These are phyloP conservation scores for Penicillium sp. DNA, from an alignment of 2,329 filamentous ascomycete genomes.

Conservation along the genomic window DNA sequence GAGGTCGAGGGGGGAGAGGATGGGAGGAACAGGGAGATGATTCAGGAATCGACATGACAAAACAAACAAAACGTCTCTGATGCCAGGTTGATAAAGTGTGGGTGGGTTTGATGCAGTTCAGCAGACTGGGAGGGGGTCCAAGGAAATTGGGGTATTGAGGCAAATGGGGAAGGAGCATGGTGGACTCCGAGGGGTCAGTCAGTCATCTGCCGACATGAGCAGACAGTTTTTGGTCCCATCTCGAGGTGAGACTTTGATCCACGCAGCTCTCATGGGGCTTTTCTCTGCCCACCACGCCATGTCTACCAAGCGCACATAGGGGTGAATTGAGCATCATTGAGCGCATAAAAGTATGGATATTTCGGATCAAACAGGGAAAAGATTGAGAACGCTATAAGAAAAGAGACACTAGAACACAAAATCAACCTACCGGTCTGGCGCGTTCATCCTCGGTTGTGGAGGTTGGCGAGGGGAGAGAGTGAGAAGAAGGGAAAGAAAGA, in stretches of 20 bases:
- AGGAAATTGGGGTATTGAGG: not conserved
- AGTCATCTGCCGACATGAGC: not conserved
- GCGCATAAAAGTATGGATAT: not conserved
- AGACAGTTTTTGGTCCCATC: not conserved
- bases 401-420: conserved; percentile 4
- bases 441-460: conserved; percentile 51
- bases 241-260: not conserved
- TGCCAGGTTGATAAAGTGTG: not conserved
- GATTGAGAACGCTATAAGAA: not conserved
- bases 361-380: not conserved
- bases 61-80: not conserved
- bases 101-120: not conserved
- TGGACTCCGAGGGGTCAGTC: not conserved
- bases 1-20: not conserved
- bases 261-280: not conserved
- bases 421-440: conserved; percentile 46
- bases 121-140: not conserved
- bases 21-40: not conserved
- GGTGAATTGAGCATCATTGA: not conserved
- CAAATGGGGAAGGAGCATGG: not conserved
- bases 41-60: not conserved
- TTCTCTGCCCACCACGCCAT: not conserved
- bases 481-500: not conserved
- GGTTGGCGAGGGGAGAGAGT: not conserved
- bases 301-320: not conserved